Base-by-base conservation (phyloP, 768 basidiomycete genomes). In the Cyclocybe cylindracea region DNA sequence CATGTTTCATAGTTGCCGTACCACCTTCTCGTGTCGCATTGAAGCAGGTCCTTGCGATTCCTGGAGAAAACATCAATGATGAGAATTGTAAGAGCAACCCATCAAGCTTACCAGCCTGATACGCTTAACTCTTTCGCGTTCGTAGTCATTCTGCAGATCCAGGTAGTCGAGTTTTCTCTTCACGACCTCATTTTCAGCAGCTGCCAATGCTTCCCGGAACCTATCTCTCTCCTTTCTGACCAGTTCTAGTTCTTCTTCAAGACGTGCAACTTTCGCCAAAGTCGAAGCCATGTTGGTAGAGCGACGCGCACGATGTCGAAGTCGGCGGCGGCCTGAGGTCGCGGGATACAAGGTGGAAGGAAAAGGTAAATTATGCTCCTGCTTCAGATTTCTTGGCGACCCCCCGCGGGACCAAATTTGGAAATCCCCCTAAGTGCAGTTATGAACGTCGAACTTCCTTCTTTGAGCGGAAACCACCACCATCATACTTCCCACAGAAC, bases 111-210 rank as follows among this genome's bases (percentile, higher is more conserved):
- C 50, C 16, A 45, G 9, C 7, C 34, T 13, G 4, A 48, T 31
- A 2, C 50, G 40, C 19, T 46, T 55, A 4, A 38, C 53, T 18
- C 47, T 52, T 13, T 55, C 54, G 11, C 42, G 46, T 19, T 39
- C 50, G 37, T 58, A 54, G 37, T 48, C 39, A 3, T 46, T 37
- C 42, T 55, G 39, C 37, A 55, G 16, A 2, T 51, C 45, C 9
- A 48, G 8, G 19, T 34, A 48, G 7, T 47, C 44, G 31, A 44
- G 35, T 39, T 11, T 33, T 11, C 35, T 10, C 36, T 47, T 53
- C 39, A 18, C 45, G 7, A 39, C 37, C 44, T 53, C 52, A 13
- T 14, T 41, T 46, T 44, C 48, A 10, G 56, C 36, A 14, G 42
- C 48, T 10, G 19, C 16, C 10, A 44, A 10, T 7, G 46, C 36